Conservation (phyloP, 106 monocot genomes). For the Dendrobium officinale region DNA sequence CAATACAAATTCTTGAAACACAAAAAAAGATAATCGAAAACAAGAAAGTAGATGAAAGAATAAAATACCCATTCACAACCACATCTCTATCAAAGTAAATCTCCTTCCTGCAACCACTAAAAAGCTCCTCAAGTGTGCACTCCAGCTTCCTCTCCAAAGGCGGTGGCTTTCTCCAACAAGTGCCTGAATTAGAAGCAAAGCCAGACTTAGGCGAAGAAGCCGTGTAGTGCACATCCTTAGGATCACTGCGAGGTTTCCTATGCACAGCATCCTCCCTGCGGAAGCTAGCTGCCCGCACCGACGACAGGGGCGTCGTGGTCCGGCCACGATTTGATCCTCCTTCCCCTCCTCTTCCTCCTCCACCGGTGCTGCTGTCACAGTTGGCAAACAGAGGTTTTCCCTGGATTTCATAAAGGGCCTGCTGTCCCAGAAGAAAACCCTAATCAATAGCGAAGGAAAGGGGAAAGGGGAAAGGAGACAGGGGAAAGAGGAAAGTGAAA, state of each 20-base stretch:
- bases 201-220: background rate
- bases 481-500: too few species aligned
- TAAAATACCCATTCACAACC: constrained; percentile 15
- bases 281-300: background rate
- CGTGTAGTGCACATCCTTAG: background rate
- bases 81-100: constrained; percentile 40
- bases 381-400: constrained; percentile 7
- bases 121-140: constrained; percentile 84
- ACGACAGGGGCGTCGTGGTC: background rate
- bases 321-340: background rate
- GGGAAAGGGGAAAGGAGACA: background rate
- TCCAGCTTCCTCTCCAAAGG: constrained; percentile 54
- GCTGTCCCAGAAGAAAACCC: background rate
- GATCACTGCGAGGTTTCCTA: background rate
- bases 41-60: background rate
- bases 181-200: background rate
- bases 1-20: background rate
- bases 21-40: background rate
- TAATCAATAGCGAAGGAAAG: background rate
- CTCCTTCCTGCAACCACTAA: constrained; percentile 52
- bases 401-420: constrained; percentile 26
- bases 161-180: constrained; percentile 27
- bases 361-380: background rate
- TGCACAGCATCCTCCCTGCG: background rate
- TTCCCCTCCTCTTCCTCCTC: background rate